Conservation (phyloP, 768 basidiomycete genomes). For the Phlegmacium glaucopus region DNA sequence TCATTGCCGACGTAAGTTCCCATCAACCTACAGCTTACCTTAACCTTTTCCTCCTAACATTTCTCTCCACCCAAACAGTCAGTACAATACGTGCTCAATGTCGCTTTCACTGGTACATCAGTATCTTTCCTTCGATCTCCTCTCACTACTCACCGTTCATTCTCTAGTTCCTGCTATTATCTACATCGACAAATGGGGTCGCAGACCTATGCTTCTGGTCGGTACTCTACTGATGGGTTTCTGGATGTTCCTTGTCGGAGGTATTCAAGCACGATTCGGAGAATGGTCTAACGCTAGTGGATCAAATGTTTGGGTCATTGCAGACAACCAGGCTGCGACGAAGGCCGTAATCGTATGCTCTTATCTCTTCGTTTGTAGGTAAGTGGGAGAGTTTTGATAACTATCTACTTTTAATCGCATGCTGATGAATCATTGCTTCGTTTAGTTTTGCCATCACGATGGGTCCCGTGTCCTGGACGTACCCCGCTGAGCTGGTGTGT, state of each 20-base stretch:
- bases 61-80: slow-evolving; percentile 35
- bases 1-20: slow-evolving; percentile 54
- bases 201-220: slow-evolving; percentile 67
- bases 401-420: too few relatives aligned
- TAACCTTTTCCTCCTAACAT: not conserved
- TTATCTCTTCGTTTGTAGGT: slow-evolving; percentile 71
- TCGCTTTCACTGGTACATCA: slow-evolving; percentile 33
- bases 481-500: slow-evolving; percentile 60
- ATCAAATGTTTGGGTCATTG: slow-evolving; percentile 48
- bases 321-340: slow-evolving; percentile 49
- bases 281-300: slow-evolving; percentile 48
- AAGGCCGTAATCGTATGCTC: slow-evolving; percentile 75
- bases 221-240: slow-evolving; percentile 70
- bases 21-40: not conserved
- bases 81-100: slow-evolving; percentile 60
- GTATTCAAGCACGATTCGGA: slow-evolving; percentile 66
- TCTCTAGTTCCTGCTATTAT: slow-evolving; percentile 46
- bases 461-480: slow-evolving; percentile 77
- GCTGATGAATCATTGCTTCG: not conserved
- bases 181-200: slow-evolving; percentile 79
- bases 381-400: not conserved
- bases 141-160: slow-evolving; percentile 28
- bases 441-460: slow-evolving; percentile 63
- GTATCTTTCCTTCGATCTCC: slow-evolving; percentile 39
- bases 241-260: slow-evolving; percentile 76